Evolutionary conservation across 2,329 filamentous ascomycete genomes (phyloP).

Genomic region (Colletotrichum sp.): DNA sequence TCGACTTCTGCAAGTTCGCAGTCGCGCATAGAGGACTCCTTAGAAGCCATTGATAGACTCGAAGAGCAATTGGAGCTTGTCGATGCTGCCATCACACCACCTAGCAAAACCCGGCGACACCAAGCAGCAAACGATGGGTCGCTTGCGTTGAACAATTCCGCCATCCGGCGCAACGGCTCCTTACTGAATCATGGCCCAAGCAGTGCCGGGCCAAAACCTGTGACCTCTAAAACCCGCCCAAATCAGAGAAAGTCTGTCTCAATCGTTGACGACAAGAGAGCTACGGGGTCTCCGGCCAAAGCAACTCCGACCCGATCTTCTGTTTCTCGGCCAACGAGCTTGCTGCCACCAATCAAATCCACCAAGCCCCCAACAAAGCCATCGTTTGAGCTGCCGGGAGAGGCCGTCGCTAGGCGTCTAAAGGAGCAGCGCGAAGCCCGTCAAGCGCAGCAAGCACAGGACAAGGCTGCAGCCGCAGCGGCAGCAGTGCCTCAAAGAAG

Average conservation of each 20-base stretch:
- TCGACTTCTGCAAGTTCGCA: constrained; percentile 27
- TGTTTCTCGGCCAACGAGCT: constrained; percentile 42
- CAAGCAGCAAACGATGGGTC: neutral
- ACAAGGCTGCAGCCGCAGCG: constrained; percentile 25
- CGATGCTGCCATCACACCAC: constrained; percentile 39
- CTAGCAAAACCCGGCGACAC: constrained; percentile 21
- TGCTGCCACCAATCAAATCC: constrained; percentile 57
- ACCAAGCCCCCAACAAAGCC: constrained; percentile 59
- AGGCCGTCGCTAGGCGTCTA: constrained; percentile 62
- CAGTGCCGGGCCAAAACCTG: constrained; percentile 47
- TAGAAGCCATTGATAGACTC: constrained; percentile 66
- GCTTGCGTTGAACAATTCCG: neutral
- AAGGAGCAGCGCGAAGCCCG: constrained; percentile 66
- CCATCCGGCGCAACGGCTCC: neutral
- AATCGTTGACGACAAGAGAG: constrained; percentile 24
- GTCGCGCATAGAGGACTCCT: constrained; percentile 66
- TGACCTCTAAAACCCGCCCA: constrained; percentile 36
- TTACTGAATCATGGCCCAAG: constrained; percentile 33
- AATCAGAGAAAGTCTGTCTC: constrained; percentile 48
- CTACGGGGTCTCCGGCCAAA: constrained; percentile 17
- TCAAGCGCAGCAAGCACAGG: constrained; percentile 37
- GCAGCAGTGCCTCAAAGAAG: constrained; percentile 45
- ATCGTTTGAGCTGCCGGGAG: constrained; percentile 67
- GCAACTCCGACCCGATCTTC: constrained; percentile 27
- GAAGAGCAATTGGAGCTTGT: constrained; percentile 67